Base-by-base conservation (phyloP, 2,329 filamentous ascomycete species). In the Elsinoe arachidis region DNA sequence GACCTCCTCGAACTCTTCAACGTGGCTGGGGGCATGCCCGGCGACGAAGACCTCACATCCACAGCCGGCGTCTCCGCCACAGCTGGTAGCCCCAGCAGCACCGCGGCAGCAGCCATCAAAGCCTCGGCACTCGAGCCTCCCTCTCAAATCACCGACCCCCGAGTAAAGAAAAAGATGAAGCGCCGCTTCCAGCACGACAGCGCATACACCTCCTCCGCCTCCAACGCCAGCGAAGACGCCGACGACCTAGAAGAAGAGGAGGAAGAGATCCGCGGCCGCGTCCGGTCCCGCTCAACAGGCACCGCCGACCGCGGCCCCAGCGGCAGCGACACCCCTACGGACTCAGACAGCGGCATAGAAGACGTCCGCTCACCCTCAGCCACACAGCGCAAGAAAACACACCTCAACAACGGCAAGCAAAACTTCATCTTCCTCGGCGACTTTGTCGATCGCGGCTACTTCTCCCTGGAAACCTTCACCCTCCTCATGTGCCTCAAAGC, bases 1-100 rank as follows among this genome's bases (percentile, higher is more conserved):
- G 93, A 99, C 72, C 80, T 99, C 9, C 83, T 97, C 61, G 93
- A 99, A 77, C 84, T 99, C 52, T 99, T 99, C 74, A 87, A 91
- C 56, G 92, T 99, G 39, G 90, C 92, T 47, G 93, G 93, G 60
- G 93, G 93, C 63, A 96, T 97, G 88, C 93, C 93, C 10, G 90
- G 90, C 66, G 88, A 95, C 44, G 65, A 62, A 33, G 37, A 17
- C 21, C 51, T 44, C 19, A 34, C 26, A 12, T 44, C 57, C 41
- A 52, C 46, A 12, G 55, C 58, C 33, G 47, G 52, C 51, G 33
- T 52, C 14, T 53, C 61, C 23, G 26, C 55, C 35, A 15, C 59
- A n/a, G 55, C 53, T 12, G 37, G 30, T 12, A 49, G 47, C 17
- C 44, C 59, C 26, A 57, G 56, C 37, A 56, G 57, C 2, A 56